These are phyloP conservation scores for Takakia lepidozioides DNA, from an alignment of 225 moss, liverwort and hornwort genomes.

Conservation along the genomic window DNA sequence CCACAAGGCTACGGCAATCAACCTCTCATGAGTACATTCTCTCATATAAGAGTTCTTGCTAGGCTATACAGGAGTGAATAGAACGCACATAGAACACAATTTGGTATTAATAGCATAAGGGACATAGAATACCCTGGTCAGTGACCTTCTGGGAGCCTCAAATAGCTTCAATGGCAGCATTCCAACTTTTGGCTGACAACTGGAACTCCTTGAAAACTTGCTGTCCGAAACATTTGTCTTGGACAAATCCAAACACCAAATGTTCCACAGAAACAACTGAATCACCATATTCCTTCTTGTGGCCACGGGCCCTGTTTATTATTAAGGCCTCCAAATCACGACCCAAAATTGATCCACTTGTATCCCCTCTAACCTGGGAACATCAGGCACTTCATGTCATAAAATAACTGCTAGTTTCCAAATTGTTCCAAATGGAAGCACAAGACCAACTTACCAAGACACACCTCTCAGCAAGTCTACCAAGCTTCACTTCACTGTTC, in stretches of 20 bases:
- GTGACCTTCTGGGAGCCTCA: slow-evolving; percentile 90
- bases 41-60: too few species aligned
- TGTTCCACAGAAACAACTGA: slow-evolving; percentile 95
- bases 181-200: slow-evolving; percentile 46
- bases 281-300: slow-evolving; percentile 74
- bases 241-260: slow-evolving; percentile 62
- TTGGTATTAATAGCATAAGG: too few species aligned
- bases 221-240: slow-evolving; percentile 88
- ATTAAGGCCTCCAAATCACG: slow-evolving; percentile 84
- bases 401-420: too few species aligned
- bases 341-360: slow-evolving; percentile 91
- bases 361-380: slow-evolving; percentile 83
- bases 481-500: neutral
- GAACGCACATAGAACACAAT: too few species aligned
- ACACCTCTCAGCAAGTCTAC: neutral
- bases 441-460: too few species aligned
- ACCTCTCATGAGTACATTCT: too few species aligned
- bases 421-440: too few species aligned
- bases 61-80: too few species aligned
- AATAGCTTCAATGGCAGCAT: slow-evolving; percentile 60
- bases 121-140: too few species aligned
- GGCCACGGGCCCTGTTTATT: slow-evolving; percentile 62
- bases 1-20: too few species aligned
- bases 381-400: too few species aligned
- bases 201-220: slow-evolving; percentile 87